Evolutionary conservation across 2,329 filamentous ascomycete species (phyloP).

Genomic region (Colletotrichum horii): DNA sequence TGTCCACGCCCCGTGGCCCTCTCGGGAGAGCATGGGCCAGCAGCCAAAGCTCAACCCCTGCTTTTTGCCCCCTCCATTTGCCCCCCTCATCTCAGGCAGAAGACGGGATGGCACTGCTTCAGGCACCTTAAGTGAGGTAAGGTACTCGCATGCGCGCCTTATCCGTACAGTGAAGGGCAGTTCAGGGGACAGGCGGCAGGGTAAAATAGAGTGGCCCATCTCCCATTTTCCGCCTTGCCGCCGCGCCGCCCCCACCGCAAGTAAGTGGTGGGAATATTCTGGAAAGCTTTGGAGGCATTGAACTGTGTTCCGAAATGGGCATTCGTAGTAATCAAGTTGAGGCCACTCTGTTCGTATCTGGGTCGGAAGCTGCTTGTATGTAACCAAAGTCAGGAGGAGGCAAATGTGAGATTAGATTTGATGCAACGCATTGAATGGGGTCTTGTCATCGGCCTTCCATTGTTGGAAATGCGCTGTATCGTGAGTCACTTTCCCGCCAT

Average conservation of each 20-base stretch:
- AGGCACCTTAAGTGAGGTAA: conserved; percentile 17
- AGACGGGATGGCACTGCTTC: conserved; percentile 19
- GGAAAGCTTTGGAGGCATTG: conserved; percentile 5
- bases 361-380: neutral
- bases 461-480: neutral
- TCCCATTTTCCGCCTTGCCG: neutral
- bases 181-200: neutral
- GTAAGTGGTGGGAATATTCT: conserved; percentile 20
- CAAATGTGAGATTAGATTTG: neutral
- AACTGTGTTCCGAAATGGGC: conserved; percentile 1
- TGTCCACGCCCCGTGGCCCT: neutral
- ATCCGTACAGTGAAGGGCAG: neutral
- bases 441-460: neutral
- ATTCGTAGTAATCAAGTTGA: neutral
- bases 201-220: neutral
- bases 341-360: conserved; percentile 18
- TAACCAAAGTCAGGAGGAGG: neutral
- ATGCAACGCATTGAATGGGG: neutral
- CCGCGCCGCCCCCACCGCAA: neutral
- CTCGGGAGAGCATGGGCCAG: conserved; percentile 14
- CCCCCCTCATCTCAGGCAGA: conserved; percentile 18
- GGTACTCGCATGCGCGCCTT: neutral
- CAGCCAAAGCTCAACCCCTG: conserved; percentile 7
- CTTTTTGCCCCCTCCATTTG: neutral
- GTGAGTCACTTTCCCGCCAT: conserved; percentile 1